A percentile compares a stretch with the other conserved stretches of the same genome.
phyloP scores from a whole-genome alignment of 306 rosid species.

The Begonia peltatifolia region DNA sequence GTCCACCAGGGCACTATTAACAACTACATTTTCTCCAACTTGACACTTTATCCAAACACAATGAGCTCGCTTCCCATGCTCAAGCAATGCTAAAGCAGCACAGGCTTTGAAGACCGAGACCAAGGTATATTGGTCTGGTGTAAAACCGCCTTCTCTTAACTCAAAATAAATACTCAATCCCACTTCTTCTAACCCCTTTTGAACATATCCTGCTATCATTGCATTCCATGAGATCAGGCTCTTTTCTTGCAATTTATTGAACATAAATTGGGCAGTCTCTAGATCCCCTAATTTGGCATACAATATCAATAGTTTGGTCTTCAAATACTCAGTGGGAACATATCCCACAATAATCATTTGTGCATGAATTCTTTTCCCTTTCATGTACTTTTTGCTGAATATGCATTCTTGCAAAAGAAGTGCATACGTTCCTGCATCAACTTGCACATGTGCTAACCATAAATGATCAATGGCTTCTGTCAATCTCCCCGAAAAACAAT shows the following conservation, averaged over 20 bases:
- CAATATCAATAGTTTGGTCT: constrained; percentile 45
- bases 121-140: constrained; percentile 65
- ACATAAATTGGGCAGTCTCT: constrained; percentile 34
- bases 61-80: constrained; percentile 55
- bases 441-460: constrained; percentile 24
- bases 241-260: constrained; percentile 28
- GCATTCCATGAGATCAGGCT: constrained; percentile 62
- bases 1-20: constrained; percentile 56
- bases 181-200: constrained; percentile 35
- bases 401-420: constrained; percentile 76
- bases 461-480: constrained; percentile 43
- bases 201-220: constrained; percentile 44
- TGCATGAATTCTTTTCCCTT: constrained; percentile 45
- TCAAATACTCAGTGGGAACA: constrained; percentile 38
- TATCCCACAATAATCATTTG: constrained; percentile 48
- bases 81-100: constrained; percentile 51
- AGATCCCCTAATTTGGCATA: constrained; percentile 50
- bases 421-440: constrained; percentile 31
- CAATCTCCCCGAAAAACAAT: constrained; percentile 49
- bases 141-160: constrained; percentile 54
- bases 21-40: constrained; percentile 41
- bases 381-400: constrained; percentile 40
- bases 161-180: constrained; percentile 38
- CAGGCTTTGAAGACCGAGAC: constrained; percentile 68
- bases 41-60: constrained; percentile 47